A percentile compares a stretch with the other conserved stretches of the same genome.
phyloP scores from a whole-genome alignment of 176 grass and related monocot genomes.

The Rhynchospora breviuscula region DNA sequence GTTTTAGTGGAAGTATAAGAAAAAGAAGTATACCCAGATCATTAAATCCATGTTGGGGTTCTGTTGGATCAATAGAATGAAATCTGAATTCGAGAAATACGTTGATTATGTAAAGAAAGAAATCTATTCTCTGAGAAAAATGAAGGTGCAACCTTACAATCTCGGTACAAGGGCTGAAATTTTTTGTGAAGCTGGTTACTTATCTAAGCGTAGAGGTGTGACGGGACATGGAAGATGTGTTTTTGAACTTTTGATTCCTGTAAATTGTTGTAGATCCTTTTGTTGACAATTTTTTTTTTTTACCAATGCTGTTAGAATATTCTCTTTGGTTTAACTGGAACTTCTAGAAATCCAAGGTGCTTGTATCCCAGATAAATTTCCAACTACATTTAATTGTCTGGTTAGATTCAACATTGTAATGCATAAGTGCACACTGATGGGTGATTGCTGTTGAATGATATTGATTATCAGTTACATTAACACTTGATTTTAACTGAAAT shows the following conservation, averaged over 20 bases:
- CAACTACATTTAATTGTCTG: neutral
- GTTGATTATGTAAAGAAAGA: neutral
- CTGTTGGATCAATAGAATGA: neutral
- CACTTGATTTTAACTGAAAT: neutral
- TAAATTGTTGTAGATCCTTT: neutral
- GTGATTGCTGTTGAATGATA: neutral
- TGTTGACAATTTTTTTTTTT: neutral
- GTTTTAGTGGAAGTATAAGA: constrained; percentile 47
- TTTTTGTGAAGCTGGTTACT: neutral
- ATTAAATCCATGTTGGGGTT: neutral
- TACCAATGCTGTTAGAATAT: neutral
- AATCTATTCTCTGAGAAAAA: neutral
- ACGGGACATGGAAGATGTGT: neutral
- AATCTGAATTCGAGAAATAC: neutral
- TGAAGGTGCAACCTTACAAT: neutral
- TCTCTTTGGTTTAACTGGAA: neutral
- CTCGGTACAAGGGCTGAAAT: neutral
- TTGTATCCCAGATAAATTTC: neutral
- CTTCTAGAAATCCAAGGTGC: neutral
- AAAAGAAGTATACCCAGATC: neutral
- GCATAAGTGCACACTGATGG: neutral
- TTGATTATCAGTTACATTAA: neutral
- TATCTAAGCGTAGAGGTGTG: neutral
- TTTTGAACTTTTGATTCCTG: neutral
- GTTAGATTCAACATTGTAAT: neutral